Base-by-base conservation (phyloP, 1,139 yeast genomes). In the Taiozyma sp. region DNA sequence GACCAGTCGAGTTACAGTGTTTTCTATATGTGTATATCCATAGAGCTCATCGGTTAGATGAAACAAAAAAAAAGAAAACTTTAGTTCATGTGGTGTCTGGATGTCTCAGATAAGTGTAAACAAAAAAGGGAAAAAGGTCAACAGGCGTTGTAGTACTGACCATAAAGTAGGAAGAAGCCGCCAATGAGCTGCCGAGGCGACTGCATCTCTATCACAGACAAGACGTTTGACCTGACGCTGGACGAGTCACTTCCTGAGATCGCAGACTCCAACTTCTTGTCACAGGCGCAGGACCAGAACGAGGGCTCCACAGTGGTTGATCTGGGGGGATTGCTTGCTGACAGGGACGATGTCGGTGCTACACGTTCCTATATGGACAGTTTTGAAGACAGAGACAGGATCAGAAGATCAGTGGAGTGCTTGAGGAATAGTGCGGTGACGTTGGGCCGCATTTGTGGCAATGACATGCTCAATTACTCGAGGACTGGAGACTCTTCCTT, bases 211-310 rank as follows among this genome's bases (percentile, higher is more conserved):
- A 54, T 59, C 40, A 51, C 56, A 0, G 61, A 59, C 14, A 47
- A 46, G 30, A 59, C 61, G 2, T 58, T 59, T 38, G 59, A 58
- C 41, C 52, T 58, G n/a, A 53, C 58, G 4, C 36, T 58, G 24
- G 61, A 57, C 5, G 59, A 57, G 13, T 50, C 52, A 0, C 43
- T 32, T 1, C 39, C 39, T 4, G 39, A 36, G 19, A 36, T 36
- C 22, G 39, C 39, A 16, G 39, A 19, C 13, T 16, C 39, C 10
- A 14, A 16, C 23, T 13, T 16, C 8, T 1, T 36, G 22, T 36
- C 38, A 14, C 19, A 16, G 13, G 12, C 14, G 4, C 24, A 19
- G 13, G 24, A 38, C 14, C 41, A 38, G 14, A 10, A 16, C 13
- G 41, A 38, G 13, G 14, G 24, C 24, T 38, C 24, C 41, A 38